Evolutionary conservation across 768 basidiomycete species (phyloP), one percentile per base, ranked within the genome.

Genomic region (Collybia sp.): DNA sequence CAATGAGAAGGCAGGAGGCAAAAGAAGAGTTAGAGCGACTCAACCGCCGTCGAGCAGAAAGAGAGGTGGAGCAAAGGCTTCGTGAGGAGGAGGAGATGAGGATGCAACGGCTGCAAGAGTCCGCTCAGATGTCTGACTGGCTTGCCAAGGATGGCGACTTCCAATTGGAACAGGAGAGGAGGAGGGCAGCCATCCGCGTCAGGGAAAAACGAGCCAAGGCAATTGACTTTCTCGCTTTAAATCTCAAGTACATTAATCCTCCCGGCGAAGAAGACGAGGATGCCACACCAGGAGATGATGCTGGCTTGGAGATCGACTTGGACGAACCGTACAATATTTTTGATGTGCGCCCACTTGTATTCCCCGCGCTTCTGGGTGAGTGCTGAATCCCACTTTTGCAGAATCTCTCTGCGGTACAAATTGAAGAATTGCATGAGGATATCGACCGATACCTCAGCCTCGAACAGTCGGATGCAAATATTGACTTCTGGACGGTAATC

Each of bases 321-420:
- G 96, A 99, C 53, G 96, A 99, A 60, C 96, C 96, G 1, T 99
- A 98, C 69, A 90, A 88, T 56, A 98, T 99, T 53, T 85, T 98
- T 52, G 92, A 96, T 52, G 94, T 93, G 61, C 51, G 88, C 71
- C 2, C 3, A 12, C n/a, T 43, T 43, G 17, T 33, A 25, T 40
- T n/a, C 25, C 18, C 42, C 25, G 36, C 45, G 8, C 12, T 18
- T 43, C 49, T 34, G 8, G 25, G 4, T 8, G 25, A 8, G 25
- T 8, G 25, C 50, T 52, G 13, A 52, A 60, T 16, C 60, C 38
- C 46, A 40, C 41, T 8, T 19, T 49, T 37, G 12, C 50, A 93
- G 91, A 97, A 85, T 62, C 75, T 99, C 20, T 83, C 89, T 12
- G 68, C 83, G 3, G 80, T 84, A 40, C 94, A 99, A 71, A 88